Base-by-base conservation (phyloP, 768 basidiomycete species). In the Mycena floridula region DNA sequence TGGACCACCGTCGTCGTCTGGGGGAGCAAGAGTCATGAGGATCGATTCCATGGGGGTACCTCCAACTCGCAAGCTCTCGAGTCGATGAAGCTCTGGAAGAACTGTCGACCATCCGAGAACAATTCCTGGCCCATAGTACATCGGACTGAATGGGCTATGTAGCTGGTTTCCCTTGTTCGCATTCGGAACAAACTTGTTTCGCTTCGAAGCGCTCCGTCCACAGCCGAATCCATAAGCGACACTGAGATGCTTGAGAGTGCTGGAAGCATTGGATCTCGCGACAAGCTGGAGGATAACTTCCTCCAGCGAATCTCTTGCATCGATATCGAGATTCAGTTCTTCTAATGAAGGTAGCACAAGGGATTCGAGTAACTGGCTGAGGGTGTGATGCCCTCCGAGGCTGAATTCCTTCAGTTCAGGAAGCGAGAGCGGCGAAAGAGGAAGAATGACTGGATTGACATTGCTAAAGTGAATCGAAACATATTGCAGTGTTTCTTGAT, bases 271-370 rank as follows among this genome's bases (percentile, higher is more conserved):
- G 0, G 83, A 85, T 22, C 86, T 77, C 18, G 71, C 56, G 23
- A 85, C 67, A 36, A 89, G 72, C 42, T 67, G 66, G 12, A 74
- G 68, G 41, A 89, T 76, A n/a, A 73, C 73, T 37, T 88, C 84
- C 55, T 88, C 86, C 45, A 86, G 70, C 0, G 83, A 75, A 49
- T 86, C 83, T n/a, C 87, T 76, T 1, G 79, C 70, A 57, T 88
- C 85, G 47, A 89, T 76, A 56, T 88, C 83, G 37, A 89, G 64
- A 2, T 68, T 77, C 13, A 89, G 72, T 21, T 67, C 61, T n/a
- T 72, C 72, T 37, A 89, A 65, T 4, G 59, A 51, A 0, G 87
- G 87, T 11, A 81, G 65, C 20, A 72, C 61, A 35, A 89, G 72
- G 1, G 70, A 72, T 40, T 86, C 84, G 22, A 82, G 59, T 8